Percentiles rank a stretch among this genome's conserved stretches.
Evolutionary conservation across 805 yeast species (phyloP).

Genomic region (Ogataea glucozyma): DNA sequence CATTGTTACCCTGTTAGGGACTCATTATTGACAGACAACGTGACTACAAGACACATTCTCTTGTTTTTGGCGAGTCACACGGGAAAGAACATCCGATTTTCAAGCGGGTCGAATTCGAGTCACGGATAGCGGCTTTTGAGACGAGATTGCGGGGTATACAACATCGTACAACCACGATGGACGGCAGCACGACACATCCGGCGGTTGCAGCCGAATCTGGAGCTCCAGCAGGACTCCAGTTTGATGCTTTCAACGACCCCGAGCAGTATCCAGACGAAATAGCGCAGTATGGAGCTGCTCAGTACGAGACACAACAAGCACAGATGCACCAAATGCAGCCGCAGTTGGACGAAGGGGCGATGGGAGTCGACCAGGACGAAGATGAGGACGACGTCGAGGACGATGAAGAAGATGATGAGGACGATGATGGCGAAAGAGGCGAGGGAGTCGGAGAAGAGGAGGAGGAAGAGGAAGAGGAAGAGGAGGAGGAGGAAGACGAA

Average conservation of each 20-base stretch:
- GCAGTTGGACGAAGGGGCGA: slow-evolving; percentile 18
- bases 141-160: not conserved
- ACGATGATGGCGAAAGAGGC: slow-evolving; percentile 31
- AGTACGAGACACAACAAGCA: slow-evolving; percentile 9
- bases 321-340: slow-evolving; percentile 13
- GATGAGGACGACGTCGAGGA: slow-evolving; percentile 26
- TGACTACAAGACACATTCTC: no score
- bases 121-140: not conserved
- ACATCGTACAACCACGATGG: not conserved
- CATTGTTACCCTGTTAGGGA: no score
- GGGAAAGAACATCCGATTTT: no score
- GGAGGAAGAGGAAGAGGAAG: slow-evolving; percentile 35
- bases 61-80: no score
- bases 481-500: slow-evolving; percentile 40
- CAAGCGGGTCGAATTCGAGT: no score
- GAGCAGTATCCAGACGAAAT: slow-evolving; percentile 18
- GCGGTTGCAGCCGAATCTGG: slow-evolving; percentile 3
- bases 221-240: slow-evolving; percentile 19
- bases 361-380: slow-evolving; percentile 20
- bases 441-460: slow-evolving; percentile 19
- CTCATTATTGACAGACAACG: no score
- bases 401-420: slow-evolving; percentile 37
- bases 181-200: slow-evolving; percentile 8
- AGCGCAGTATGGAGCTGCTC: slow-evolving; percentile 15
- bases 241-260: slow-evolving; percentile 19